Conservation (phyloP, 2,329 filamentous ascomycete genomes). For the Bipolaris cookei region DNA sequence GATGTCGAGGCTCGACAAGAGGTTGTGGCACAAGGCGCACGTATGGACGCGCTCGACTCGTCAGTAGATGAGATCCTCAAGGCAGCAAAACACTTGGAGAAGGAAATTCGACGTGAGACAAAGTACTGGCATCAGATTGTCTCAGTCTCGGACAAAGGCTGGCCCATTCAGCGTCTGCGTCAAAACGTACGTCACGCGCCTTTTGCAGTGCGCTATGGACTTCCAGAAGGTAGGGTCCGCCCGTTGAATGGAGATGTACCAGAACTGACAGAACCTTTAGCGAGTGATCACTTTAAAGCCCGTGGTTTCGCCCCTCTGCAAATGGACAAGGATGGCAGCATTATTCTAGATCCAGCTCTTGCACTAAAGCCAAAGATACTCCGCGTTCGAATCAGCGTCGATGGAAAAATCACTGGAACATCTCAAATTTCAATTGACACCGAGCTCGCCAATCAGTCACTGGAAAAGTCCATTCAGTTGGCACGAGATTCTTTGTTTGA, state of each 20-base stretch:
- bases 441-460: constrained; percentile 57
- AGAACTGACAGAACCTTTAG: constrained; percentile 40
- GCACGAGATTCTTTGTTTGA: constrained; percentile 81
- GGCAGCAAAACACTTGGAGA: constrained; percentile 73
- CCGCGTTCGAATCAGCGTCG: constrained; percentile 68
- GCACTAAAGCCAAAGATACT: constrained; percentile 64
- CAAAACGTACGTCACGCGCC: constrained; percentile 68
- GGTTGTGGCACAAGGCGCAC: constrained; percentile 70
- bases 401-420: constrained; percentile 64
- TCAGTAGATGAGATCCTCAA: constrained; percentile 75
- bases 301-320: constrained; percentile 82
- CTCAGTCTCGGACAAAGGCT: constrained; percentile 80
- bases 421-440: constrained; percentile 49
- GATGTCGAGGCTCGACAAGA: constrained; percentile 49
- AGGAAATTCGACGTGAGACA: constrained; percentile 79
- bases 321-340: constrained; percentile 73
- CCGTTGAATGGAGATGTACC: neutral
- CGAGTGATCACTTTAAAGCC: constrained; percentile 64
- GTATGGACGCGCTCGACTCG: constrained; percentile 75
- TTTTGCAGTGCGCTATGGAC: constrained; percentile 87
- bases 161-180: constrained; percentile 67
- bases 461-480: constrained; percentile 73
- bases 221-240: constrained; percentile 68
- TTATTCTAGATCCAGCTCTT: constrained; percentile 74
- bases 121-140: constrained; percentile 90